A percentile compares a stretch with the other conserved stretches of the same genome.
These are phyloP conservation scores for Omphalotus olearius DNA, from an alignment of 1,284 basidiomycete species.

Conservation along the genomic window DNA sequence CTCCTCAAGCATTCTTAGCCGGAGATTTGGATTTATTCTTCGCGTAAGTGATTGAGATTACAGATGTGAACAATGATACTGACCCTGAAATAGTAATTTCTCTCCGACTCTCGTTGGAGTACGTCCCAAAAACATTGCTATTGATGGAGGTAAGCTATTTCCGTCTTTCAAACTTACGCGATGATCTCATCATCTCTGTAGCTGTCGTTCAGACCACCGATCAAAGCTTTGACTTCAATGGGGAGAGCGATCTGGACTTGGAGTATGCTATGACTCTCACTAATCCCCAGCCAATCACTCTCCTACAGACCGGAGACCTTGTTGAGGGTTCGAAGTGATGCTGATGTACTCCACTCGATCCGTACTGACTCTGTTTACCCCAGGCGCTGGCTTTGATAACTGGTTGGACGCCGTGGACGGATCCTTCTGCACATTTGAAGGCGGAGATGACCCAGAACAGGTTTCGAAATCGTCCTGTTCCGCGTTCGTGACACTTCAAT, in stretches of 20 bases:
- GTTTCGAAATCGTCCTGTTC: conserved; percentile 17
- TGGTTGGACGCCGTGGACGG: conserved; percentile 34
- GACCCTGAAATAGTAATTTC: conserved; percentile 22
- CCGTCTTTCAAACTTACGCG: background rate
- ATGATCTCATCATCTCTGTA: background rate
- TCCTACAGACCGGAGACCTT: conserved; percentile 47
- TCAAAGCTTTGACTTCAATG: conserved; percentile 39
- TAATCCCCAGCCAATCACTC: conserved; percentile 35
- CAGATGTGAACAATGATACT: background rate
- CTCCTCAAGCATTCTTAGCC: conserved; percentile 28
- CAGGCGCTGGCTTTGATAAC: conserved; percentile 32
- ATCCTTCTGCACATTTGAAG: conserved; percentile 56
- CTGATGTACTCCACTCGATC: background rate
- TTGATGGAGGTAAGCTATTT: conserved; percentile 27
- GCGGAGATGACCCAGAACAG: conserved; percentile 49
- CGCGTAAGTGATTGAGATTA: conserved; percentile 15
- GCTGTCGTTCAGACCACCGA: conserved; percentile 23
- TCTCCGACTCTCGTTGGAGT: conserved; percentile 28
- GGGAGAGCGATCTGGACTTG: conserved; percentile 50
- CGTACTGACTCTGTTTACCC: background rate
- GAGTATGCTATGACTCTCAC: conserved; percentile 47
- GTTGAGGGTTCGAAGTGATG: conserved; percentile 30
- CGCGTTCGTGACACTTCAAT: background rate
- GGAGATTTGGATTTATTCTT: conserved; percentile 30
- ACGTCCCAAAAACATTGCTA: conserved; percentile 23